These are phyloP conservation scores for Globisporangium spiculum DNA, from an alignment of 352 stramenopile genomes.

Conservation along the genomic window DNA sequence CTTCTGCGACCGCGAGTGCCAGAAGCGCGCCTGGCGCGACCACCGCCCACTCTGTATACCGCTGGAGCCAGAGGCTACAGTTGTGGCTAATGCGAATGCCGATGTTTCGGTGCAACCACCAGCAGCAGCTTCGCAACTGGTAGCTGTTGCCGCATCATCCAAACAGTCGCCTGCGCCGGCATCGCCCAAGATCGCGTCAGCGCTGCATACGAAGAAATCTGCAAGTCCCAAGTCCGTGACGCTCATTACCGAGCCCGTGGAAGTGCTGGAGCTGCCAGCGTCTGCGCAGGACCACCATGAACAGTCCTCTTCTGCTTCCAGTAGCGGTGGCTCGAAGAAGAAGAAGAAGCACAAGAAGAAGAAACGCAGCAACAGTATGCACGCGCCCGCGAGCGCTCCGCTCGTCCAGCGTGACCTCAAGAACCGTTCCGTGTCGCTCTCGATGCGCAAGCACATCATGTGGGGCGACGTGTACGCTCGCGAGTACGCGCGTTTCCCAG, in stretches of 20 bases:
- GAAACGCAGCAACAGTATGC: slow-evolving; percentile 66
- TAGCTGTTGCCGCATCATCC: not conserved
- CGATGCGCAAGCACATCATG: slow-evolving; percentile 64
- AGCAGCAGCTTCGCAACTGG: slow-evolving; percentile 5
- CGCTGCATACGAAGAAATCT: slow-evolving; percentile 14
- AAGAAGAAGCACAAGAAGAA: slow-evolving; percentile 77
- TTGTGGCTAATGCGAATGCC: not conserved
- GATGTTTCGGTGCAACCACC: not conserved
- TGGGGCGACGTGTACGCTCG: slow-evolving; percentile 69
- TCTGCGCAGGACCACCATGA: slow-evolving; percentile 12
- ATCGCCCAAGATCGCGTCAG: not conserved
- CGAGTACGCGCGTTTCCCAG: slow-evolving; percentile 80
- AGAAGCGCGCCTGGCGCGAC: slow-evolving; percentile 53
- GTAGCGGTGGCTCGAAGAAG: slow-evolving; percentile 33
- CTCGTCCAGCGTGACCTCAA: slow-evolving; percentile 30
- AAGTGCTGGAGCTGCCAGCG: slow-evolving; percentile 36
- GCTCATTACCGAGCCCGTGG: slow-evolving; percentile 38
- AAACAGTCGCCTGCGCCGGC: not conserved
- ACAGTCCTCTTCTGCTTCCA: not conserved
- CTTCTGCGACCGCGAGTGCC: slow-evolving; percentile 79
- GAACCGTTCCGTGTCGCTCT: slow-evolving; percentile 63
- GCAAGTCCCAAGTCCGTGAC: slow-evolving; percentile 37
- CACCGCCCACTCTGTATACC: slow-evolving; percentile 50
- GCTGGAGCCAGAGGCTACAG: slow-evolving; percentile 5
- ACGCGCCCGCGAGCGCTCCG: slow-evolving; percentile 33